Percentiles rank a stretch among this genome's conserved stretches.
These are phyloP conservation scores for Chaetoceros tenuissimus DNA, from an alignment of 108 stramenopile genomes.

Conservation along the genomic window DNA sequence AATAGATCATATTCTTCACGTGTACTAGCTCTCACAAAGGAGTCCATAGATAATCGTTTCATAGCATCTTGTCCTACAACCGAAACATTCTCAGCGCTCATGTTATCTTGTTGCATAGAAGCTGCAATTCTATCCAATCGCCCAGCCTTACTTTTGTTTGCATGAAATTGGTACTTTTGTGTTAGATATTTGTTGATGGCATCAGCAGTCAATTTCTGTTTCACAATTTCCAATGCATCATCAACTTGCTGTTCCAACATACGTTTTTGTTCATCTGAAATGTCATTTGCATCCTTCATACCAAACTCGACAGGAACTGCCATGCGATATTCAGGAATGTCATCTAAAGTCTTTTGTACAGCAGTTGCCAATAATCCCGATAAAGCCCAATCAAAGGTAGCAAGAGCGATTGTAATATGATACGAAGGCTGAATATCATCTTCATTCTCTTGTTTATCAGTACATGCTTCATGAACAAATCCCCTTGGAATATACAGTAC, in stretches of 20 bases:
- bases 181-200: conserved; percentile 13
- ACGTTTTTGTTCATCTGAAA: background rate
- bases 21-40: conserved; percentile 42
- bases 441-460: conserved; percentile 2
- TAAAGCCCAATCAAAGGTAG: conserved; percentile 85
- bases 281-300: background rate
- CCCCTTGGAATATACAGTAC: conserved; percentile 84
- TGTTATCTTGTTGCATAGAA: conserved; percentile 3
- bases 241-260: conserved; percentile 24
- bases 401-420: conserved; percentile 69
- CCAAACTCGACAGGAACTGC: conserved; percentile 31
- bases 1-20: too few relatives aligned
- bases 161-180: conserved; percentile 25
- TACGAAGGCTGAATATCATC: too few relatives aligned
- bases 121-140: conserved; percentile 5
- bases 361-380: conserved; percentile 33
- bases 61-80: conserved; percentile 45
- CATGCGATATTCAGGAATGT: conserved; percentile 28
- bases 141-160: conserved; percentile 13
- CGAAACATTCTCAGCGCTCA: background rate
- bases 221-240: conserved; percentile 10
- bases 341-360: conserved; percentile 19
- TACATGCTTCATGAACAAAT: conserved; percentile 74
- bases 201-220: conserved; percentile 24
- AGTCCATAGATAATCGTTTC: conserved; percentile 15